These are phyloP conservation scores for Colletotrichum higginsianum DNA, from an alignment of 2,329 filamentous ascomycete species.

Conservation along the genomic window DNA sequence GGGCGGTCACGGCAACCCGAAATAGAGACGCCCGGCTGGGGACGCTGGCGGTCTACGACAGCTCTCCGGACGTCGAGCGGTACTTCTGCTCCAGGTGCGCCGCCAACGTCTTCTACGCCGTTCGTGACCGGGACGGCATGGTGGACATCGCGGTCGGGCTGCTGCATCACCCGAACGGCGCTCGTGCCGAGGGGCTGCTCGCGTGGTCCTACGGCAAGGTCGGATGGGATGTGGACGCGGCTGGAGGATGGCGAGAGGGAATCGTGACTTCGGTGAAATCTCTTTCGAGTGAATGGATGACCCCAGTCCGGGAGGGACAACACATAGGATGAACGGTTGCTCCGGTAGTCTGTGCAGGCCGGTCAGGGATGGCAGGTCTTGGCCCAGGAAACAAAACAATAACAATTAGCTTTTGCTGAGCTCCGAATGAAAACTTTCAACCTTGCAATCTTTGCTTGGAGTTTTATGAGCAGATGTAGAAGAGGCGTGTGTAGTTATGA, in stretches of 20 bases:
- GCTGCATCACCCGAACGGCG: conserved; percentile 59
- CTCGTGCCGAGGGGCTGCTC: conserved; percentile 61
- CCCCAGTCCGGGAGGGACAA: neutral
- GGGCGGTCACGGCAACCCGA: conserved; percentile 47
- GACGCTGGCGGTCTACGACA: conserved; percentile 59
- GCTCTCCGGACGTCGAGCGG: conserved; percentile 60
- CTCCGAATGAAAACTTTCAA: too few species aligned
- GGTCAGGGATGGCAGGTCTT: too few species aligned
- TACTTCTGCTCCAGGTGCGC: conserved; percentile 66
- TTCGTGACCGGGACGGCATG: conserved; percentile 54
- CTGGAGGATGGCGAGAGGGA: conserved; percentile 58
- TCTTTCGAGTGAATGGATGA: conserved; percentile 3
- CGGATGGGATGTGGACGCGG: conserved; percentile 51
- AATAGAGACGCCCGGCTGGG: conserved; percentile 56
- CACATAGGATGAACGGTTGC: neutral
- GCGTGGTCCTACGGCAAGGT: conserved; percentile 58
- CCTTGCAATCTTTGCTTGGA: too few species aligned
- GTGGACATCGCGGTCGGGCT: conserved; percentile 63
- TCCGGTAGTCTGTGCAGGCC: neutral
- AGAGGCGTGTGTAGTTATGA: too few species aligned
- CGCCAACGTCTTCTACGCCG: conserved; percentile 62
- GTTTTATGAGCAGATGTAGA: too few species aligned
- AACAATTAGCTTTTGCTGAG: too few species aligned
- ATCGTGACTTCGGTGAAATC: conserved; percentile 50
- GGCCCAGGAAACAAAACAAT: too few species aligned